Base-by-base conservation (phyloP, 2,329 filamentous ascomycete species). In the Neofusicoccum kwambonambiense region DNA sequence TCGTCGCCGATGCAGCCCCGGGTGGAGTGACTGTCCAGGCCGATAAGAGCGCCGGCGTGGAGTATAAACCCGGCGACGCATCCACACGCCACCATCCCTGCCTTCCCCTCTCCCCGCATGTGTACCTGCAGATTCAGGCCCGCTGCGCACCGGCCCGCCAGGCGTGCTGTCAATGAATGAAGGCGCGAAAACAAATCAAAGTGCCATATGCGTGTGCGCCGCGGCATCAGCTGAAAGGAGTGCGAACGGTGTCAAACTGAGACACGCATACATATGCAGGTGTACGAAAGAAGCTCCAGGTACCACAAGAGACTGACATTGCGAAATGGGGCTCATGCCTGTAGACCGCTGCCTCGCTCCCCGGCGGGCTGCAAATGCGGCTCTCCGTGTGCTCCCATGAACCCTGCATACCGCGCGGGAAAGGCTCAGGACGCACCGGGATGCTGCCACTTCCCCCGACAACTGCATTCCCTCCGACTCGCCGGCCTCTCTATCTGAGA, bases 281-380 rank as follows among this genome's bases (percentile, higher is more conserved):
- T 60, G 56, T 47, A 45, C 56, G 56, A 44, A 60, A 60, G 27
- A 60, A 35, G 44, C 42, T 47, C 19, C 17, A 49, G 41, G 56
- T 60, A 13, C 41, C 42, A 60, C 56, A 39, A 47, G 22, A 42
- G 35, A 60, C 22, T 60, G 56, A 35, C 42, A 60, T 60, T 60
- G 56, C 54, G 27, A 47, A 47, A 60, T 60, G 56, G 56, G 54
- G 41, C 56, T 60, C 56, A 60, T 60, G 56, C 56, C 54, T 58
- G 54, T 58, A 58, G 39, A 34, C 27, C 27, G n/a, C 54, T 41
- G 27, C 54, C 22, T 57, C 22, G 41, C 41, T 27, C 54, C 54
- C 54, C 54, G 54, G 22, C 35, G 4, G 27, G 27, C 27, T 31
- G 27, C 37, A 60, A 60, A 60, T 49, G 56, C 56, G 56, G 56